Evolutionary conservation across 1,284 basidiomycete genomes (phyloP).

Genomic region (Kwoniella shivajii): DNA sequence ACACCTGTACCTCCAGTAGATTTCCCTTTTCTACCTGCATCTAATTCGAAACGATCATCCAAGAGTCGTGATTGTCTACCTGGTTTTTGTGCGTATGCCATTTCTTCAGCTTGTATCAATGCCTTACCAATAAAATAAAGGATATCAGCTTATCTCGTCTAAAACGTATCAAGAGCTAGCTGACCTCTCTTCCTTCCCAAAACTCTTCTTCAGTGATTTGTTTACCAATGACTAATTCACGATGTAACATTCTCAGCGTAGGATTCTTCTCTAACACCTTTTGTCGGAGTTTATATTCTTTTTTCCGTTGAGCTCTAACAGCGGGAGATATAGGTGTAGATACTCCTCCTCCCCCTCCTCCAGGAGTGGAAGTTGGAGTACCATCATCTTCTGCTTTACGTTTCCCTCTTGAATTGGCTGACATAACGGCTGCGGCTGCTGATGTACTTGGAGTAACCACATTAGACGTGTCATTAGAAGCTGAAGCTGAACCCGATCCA

Average conservation of each 20-base stretch:
- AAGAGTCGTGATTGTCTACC: conserved; percentile 84
- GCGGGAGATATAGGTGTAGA: conserved; percentile 16
- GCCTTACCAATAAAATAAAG: too few species aligned
- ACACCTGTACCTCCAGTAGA: conserved; percentile 45
- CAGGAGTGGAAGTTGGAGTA: background rate
- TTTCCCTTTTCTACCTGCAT: conserved; percentile 40
- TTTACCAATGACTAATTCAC: conserved; percentile 78
- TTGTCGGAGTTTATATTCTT: conserved; percentile 58
- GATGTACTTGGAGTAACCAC: conserved; percentile 18
- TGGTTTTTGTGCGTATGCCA: conserved; percentile 64
- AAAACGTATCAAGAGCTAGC: too few species aligned
- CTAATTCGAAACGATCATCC: conserved; percentile 76
- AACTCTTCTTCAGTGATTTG: conserved; percentile 90
- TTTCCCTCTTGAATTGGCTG: conserved; percentile 27
- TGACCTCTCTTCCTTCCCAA: conserved; percentile 89
- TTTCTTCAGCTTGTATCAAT: conserved; percentile 70
- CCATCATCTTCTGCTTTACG: conserved; percentile 49
- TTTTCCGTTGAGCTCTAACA: conserved; percentile 13
- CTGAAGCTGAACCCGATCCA: conserved; percentile 4
- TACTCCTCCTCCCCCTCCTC: background rate
- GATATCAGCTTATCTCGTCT: too few species aligned
- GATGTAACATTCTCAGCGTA: conserved; percentile 74
- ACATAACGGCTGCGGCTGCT: conserved; percentile 17
- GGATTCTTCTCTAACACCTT: conserved; percentile 74
- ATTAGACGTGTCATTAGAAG: conserved; percentile 10